Conservation (phyloP, 345 rosid species). For the Ceriops decandra region DNA sequence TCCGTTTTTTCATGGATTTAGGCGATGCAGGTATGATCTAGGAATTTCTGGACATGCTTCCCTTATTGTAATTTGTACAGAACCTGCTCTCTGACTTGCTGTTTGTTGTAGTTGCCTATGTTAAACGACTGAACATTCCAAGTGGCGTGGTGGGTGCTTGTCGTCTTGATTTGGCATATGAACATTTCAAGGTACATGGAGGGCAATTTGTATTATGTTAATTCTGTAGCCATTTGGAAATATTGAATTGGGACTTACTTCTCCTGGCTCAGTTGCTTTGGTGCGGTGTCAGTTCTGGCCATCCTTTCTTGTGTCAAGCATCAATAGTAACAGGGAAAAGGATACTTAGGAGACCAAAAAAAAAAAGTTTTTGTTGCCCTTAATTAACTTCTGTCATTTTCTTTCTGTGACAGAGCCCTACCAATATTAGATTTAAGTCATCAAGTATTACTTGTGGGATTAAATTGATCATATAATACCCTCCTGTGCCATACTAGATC, state of each 20-base stretch:
- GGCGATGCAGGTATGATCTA: conserved; percentile 80
- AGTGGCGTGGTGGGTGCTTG: conserved; percentile 97
- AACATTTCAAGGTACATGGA: conserved; percentile 81
- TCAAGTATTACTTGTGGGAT: too few relatives aligned
- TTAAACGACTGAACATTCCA: conserved; percentile 81
- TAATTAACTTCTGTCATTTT: too few relatives aligned
- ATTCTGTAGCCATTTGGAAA: conserved; percentile 4
- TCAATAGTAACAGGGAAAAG: too few relatives aligned
- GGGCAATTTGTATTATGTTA: conserved; percentile 8
- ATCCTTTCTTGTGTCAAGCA: too few relatives aligned
- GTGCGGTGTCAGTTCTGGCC: too few relatives aligned
- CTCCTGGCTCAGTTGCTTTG: too few relatives aligned
- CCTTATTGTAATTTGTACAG: background rate
- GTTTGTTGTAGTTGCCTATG: conserved; percentile 59
- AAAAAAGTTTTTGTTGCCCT: too few relatives aligned
- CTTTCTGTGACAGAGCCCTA: too few relatives aligned
- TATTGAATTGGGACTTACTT: conserved; percentile 1
- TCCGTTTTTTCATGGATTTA: conserved; percentile 88
- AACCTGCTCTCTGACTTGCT: conserved; percentile 16
- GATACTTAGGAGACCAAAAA: too few relatives aligned
- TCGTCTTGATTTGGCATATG: conserved; percentile 96
- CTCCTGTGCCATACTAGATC: too few relatives aligned
- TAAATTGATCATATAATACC: too few relatives aligned
- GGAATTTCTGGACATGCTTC: background rate
- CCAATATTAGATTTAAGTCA: too few relatives aligned